These are phyloP conservation scores for Artemisia tridentata DNA, from an alignment of 129 eudicot genomes.

Conservation along the genomic window DNA sequence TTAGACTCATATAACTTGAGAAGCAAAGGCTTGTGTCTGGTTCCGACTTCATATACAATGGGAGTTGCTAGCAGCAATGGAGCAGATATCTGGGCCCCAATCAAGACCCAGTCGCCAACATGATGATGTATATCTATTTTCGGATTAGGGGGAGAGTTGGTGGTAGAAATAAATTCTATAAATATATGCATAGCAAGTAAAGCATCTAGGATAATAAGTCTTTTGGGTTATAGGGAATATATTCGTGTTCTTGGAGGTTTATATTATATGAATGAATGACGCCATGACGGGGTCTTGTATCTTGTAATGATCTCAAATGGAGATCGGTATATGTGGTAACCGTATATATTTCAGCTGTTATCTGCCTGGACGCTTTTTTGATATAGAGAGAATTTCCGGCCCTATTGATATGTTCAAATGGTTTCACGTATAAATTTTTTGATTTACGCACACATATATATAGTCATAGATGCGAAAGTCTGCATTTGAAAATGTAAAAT, in stretches of 20 bases:
- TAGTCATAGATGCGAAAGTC: too few species aligned
- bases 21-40: constrained; percentile 80
- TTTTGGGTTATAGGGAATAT: constrained; percentile 9
- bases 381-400: neutral
- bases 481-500: too few species aligned
- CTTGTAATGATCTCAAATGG: constrained; percentile 11
- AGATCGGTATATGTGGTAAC: constrained; percentile 7
- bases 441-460: too few species aligned
- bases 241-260: constrained; percentile 20
- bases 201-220: constrained; percentile 18
- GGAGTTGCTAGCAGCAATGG: constrained; percentile 85
- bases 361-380: neutral
- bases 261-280: constrained; percentile 4
- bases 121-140: constrained; percentile 23
- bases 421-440: too few species aligned
- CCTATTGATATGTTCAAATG: neutral
- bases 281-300: constrained; percentile 20
- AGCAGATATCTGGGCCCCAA: constrained; percentile 98
- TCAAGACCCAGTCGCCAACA: constrained; percentile 50
- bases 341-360: neutral
- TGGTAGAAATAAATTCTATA: constrained; percentile 21
- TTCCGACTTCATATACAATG: constrained; percentile 53
- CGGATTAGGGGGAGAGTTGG: constrained; percentile 22
- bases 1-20: constrained; percentile 44
- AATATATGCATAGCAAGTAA: constrained; percentile 20